phyloP scores from a whole-genome alignment of 1,139 yeast genomes.

The Pichiaceae sp. region DNA sequence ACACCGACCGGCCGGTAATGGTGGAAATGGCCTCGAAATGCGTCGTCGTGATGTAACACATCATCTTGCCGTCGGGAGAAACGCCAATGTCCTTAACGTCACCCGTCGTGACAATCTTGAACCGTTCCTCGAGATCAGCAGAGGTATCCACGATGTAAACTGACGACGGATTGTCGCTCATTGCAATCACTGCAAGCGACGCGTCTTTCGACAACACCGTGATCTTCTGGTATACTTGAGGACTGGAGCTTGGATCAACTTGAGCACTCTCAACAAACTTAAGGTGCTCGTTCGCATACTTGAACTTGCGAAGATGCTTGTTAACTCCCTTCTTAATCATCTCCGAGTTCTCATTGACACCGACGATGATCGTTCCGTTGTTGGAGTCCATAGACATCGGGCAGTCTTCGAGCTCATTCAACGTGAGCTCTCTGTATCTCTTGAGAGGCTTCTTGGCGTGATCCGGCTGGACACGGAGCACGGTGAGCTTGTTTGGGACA shows the following conservation, averaged over 20 bases:
- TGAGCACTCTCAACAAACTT: conserved; percentile 54
- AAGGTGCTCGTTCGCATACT: conserved; percentile 51
- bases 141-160: conserved; percentile 50
- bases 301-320: conserved; percentile 64
- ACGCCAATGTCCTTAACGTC: conserved; percentile 41
- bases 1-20: conserved; percentile 33
- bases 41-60: conserved; percentile 49
- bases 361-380: conserved; percentile 50
- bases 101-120: conserved; percentile 46
- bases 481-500: conserved; percentile 78
- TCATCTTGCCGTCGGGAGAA: conserved; percentile 41
- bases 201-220: conserved; percentile 46
- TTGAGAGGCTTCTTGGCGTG: conserved; percentile 46
- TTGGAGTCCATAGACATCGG: conserved; percentile 64
- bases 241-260: conserved; percentile 26
- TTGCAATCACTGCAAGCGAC: conserved; percentile 51
- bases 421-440: conserved; percentile 52
- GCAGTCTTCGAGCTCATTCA: conserved; percentile 60
- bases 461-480: conserved; percentile 50
- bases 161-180: conserved; percentile 52
- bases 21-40: conserved; percentile 47
- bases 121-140: conserved; percentile 40
- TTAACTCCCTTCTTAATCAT: conserved; percentile 55
- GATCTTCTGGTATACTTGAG: conserved; percentile 53
- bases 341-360: conserved; percentile 61